Base-by-base conservation (phyloP, 2,329 filamentous ascomycete genomes). In the Penicillium sp. region DNA sequence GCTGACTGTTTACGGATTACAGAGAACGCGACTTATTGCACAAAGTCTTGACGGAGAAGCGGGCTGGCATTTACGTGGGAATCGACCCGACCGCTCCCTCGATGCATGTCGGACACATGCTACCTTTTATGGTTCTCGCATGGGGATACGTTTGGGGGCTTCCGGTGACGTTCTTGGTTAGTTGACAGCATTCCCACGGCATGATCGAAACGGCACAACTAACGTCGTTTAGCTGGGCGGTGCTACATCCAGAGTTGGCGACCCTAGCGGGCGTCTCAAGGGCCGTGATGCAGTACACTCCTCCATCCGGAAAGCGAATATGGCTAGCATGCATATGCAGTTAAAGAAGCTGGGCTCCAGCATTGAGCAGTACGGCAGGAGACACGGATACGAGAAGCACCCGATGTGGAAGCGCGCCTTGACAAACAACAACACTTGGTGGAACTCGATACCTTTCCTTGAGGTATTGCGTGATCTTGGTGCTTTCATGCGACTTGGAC, bases 351-450 rank as follows among this genome's bases (percentile, higher is more conserved):
- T 97, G 37, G 95, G 90, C 82, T 58, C 65, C 16, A 89, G 91
- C 58, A 87, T 91, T 28, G 82, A 89, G 39, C 61, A 62, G 0
- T 79, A 88, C 56, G 87, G 81, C 4, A 69, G 72, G 46, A 84
- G 81, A 56, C 83, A 86, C 63, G 84, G 86, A 3, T 87, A 83
- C 64, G 53, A 79, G 22, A 76, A 76, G 51, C 74, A 84, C 37
- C 84, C 80, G 76, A 77, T 81, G 4, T 88, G 87, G 75, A 81
- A 76, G 55, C 80, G 83, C 46, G 80, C 80, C 18, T 62, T 96
- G 31, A 68, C 84, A 25, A 95, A 95, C 72, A 99, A 99, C 69
- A 86, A 83, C 55, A 77, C 77, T 41, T 99, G 93, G 93, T 82
- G 91, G 74, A 81, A 86, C 57, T 81, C 80, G 33, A 72, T 88